phyloP scores from a whole-genome alignment of 192 early-diverging fungal genomes.

The Coemansia aciculifera region DNA sequence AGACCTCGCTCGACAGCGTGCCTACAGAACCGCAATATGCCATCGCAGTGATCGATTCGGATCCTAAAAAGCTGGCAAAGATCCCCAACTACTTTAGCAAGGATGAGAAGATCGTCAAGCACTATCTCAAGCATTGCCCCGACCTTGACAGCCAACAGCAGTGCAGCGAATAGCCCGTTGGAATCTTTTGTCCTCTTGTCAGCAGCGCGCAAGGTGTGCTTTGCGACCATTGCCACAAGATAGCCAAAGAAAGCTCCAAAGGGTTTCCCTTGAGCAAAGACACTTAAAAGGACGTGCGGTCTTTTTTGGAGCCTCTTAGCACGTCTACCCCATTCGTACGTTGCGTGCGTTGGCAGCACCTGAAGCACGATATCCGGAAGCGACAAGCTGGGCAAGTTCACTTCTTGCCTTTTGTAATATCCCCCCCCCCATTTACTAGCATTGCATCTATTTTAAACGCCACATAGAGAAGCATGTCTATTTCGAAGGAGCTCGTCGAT shows the following conservation, averaged over 20 bases:
- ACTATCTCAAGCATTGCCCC: slow-evolving; percentile 29
- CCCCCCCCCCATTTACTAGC: background rate
- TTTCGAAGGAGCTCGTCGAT: background rate
- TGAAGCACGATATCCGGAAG: background rate
- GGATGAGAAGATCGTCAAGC: slow-evolving; percentile 59
- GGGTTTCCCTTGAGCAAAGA: background rate
- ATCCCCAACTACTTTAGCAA: slow-evolving; percentile 57
- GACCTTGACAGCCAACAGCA: background rate
- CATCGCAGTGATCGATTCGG: slow-evolving; percentile 67
- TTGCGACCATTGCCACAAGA: background rate
- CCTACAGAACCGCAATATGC: slow-evolving; percentile 7
- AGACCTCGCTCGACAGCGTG: background rate
- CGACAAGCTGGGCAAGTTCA: background rate
- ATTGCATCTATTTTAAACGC: background rate
- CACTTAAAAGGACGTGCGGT: background rate
- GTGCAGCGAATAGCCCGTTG: background rate
- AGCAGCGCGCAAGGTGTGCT: background rate
- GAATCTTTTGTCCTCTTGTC: no score
- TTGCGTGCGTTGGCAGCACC: background rate
- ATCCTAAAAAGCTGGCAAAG: slow-evolving; percentile 66
- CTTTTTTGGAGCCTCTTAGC: background rate
- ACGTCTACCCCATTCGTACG: background rate
- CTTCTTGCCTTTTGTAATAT: background rate
- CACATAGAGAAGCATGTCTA: background rate
- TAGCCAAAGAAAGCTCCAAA: background rate